Evolutionary conservation across 495 filamentous ascomycete species (phyloP).

Genomic region (Astrocystis sublimbata): DNA sequence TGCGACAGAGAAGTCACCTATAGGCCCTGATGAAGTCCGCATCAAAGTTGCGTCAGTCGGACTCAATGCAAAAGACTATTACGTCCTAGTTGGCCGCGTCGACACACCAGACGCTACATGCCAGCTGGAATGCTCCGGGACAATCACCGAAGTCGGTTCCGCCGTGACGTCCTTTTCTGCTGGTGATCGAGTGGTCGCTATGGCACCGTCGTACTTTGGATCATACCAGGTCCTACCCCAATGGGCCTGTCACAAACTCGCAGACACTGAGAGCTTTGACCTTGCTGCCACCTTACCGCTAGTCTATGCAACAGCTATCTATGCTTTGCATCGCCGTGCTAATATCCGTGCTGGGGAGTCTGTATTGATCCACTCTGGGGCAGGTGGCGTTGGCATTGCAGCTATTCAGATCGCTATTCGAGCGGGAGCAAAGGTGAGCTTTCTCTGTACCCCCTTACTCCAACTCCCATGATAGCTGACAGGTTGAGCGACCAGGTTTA

Average conservation of each 20-base stretch:
- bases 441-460: too few species aligned
- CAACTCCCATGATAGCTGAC: background rate
- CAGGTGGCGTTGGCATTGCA: background rate
- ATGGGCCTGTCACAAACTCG: background rate
- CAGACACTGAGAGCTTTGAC: background rate
- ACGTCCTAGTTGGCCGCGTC: background rate
- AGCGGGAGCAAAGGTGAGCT: conserved; percentile 42
- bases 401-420: background rate
- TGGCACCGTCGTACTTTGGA: conserved; percentile 9
- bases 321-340: background rate
- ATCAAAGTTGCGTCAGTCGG: conserved; percentile 1
- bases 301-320: background rate
- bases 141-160: background rate
- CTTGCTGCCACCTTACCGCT: background rate
- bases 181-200: conserved; percentile 25
- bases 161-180: conserved; percentile 7
- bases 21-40: background rate
- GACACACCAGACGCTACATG: conserved; percentile 4
- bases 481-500: conserved; percentile 32
- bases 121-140: conserved; percentile 38
- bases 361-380: background rate
- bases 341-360: background rate
- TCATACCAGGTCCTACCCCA: conserved; percentile 7
- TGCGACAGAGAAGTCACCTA: background rate
- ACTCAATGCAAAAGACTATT: conserved; percentile 12